Base-by-base conservation (phyloP, 306 rosid species). In the Quercus rubra region DNA sequence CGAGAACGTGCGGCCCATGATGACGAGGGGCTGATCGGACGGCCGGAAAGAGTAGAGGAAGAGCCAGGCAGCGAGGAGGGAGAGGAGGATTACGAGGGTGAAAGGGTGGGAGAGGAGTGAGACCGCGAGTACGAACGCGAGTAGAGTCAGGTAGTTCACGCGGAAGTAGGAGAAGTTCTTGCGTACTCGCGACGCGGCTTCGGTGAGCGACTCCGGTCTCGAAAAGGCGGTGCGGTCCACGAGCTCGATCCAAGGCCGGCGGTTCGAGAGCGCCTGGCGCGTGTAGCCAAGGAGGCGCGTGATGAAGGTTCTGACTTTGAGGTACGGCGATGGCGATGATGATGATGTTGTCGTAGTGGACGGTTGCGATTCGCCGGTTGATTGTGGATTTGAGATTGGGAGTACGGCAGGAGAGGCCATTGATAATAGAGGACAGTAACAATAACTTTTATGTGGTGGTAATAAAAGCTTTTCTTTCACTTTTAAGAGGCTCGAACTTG, bases 231-330 rank as follows among this genome's bases (percentile, higher is more conserved):
- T 78, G 55, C 86, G 80, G 78, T 89, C 85, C 57, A 76, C 1
- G 64, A 86, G 83, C 77, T 83, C 85, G 17, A 28, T 21, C 92
- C 85, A 85, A 35, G 87, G 86, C n/a, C 86, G 87, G 38, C 83
- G 81, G 64, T 77, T 74, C 43, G 79, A 30, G 74, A 81, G 81
- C 38, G 71, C 81, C 46, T 20, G 76, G 70, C 70, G 84, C 19
- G 51, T 55, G 51, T 82, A 61, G 43, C 66, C 41, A 73, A 77
- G 68, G 72, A 84, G 81, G 82, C 73, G 83, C 62, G 82, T 82
- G 80, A 84, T 33, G 78, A 73, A 79, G 74, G 78, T 14, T 6
- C 74, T 67, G 61, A 79, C 70, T 13, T 18, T 13, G 6, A 17
- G 80, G 18, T 12, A 71, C 49, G 41, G 64, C 3, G 15, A 72